Percentiles rank a stretch among this genome's conserved stretches.
Evolutionary conservation across 2,329 filamentous ascomycete genomes (phyloP).

Genomic region (Aspergillus pseudoterreus): DNA sequence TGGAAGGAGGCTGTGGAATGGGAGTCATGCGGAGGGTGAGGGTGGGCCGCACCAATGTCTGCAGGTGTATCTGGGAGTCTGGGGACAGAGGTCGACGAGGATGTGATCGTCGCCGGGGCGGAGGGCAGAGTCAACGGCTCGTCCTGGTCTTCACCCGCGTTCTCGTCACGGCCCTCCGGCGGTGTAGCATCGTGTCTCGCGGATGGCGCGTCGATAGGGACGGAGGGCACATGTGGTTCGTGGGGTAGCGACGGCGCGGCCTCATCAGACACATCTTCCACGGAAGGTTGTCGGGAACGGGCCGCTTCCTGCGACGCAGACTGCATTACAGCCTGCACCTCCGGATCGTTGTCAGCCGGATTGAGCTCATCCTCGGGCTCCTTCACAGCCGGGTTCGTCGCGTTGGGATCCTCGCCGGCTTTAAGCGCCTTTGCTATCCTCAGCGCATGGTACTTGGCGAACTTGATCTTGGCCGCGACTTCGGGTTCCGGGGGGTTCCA

Average conservation of each 20-base stretch:
- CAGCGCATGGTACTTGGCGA: conserved; percentile 91
- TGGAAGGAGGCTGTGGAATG: conserved; percentile 25
- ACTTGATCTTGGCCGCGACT: conserved; percentile 83
- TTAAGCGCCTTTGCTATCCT: conserved; percentile 89
- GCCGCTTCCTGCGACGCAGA: conserved; percentile 40
- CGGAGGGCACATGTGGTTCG: conserved; percentile 25
- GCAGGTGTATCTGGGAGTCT: conserved; percentile 32
- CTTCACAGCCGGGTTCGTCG: conserved; percentile 71
- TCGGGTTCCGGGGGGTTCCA: conserved; percentile 77
- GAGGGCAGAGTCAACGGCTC: conserved; percentile 36
- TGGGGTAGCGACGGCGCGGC: conserved; percentile 45
- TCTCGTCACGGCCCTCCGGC: conserved; percentile 25
- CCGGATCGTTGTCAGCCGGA: conserved; percentile 63
- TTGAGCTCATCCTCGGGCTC: conserved; percentile 46
- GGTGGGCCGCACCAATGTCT: conserved; percentile 12
- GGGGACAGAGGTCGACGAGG: conserved; percentile 20
- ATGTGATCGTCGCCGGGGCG: conserved; percentile 34
- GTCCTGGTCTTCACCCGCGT: conserved; percentile 31
- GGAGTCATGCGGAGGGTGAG: conserved; percentile 14
- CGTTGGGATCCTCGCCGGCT: conserved; percentile 87
- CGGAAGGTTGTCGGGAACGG: conserved; percentile 50
- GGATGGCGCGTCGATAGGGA: conserved; percentile 21
- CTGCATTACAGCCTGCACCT: conserved; percentile 55
- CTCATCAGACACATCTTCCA: conserved; percentile 60
- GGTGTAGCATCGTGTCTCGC: conserved; percentile 21